Evolutionary conservation across 2,329 filamentous ascomycete genomes (phyloP).

Genomic region (Cadophora sp.): DNA sequence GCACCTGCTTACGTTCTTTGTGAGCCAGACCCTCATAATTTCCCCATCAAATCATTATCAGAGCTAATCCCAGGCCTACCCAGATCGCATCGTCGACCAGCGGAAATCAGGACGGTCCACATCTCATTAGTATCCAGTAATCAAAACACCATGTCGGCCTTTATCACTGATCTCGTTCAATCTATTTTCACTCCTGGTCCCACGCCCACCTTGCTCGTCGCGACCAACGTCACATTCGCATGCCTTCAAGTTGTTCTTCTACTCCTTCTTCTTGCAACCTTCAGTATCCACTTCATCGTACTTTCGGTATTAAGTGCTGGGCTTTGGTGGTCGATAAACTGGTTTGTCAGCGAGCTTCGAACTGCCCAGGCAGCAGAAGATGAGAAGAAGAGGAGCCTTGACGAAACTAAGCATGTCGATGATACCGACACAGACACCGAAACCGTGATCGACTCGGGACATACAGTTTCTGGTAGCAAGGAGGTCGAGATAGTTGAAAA

Average conservation of each 20-base stretch:
- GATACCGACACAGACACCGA: conserved; percentile 54
- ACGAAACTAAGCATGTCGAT: conserved; percentile 32
- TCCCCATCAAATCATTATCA: neutral
- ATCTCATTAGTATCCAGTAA: neutral
- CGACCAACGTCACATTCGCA: conserved; percentile 89
- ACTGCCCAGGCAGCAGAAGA: conserved; percentile 54
- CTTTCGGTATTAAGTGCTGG: conserved; percentile 81
- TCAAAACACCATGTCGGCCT: conserved; percentile 58
- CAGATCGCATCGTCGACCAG: neutral
- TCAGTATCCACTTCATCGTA: conserved; percentile 87
- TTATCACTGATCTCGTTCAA: conserved; percentile 81
- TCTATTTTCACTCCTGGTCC: conserved; percentile 94
- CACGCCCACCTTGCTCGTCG: conserved; percentile 84
- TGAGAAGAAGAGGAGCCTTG: conserved; percentile 43
- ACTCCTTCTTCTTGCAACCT: conserved; percentile 77
- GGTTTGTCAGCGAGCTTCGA: conserved; percentile 79
- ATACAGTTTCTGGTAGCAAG: conserved; percentile 38
- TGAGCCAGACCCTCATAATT: neutral
- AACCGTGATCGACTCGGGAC: conserved; percentile 55
- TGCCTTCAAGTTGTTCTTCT: conserved; percentile 82
- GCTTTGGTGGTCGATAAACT: conserved; percentile 95
- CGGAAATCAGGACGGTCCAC: too few species aligned
- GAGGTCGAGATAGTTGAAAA: conserved; percentile 40
- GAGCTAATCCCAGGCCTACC: neutral
- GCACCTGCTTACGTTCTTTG: conserved; percentile 32